These are phyloP conservation scores for Cryptosporidium muris DNA, from an alignment of 169 alveolate species.

Conservation along the genomic window DNA sequence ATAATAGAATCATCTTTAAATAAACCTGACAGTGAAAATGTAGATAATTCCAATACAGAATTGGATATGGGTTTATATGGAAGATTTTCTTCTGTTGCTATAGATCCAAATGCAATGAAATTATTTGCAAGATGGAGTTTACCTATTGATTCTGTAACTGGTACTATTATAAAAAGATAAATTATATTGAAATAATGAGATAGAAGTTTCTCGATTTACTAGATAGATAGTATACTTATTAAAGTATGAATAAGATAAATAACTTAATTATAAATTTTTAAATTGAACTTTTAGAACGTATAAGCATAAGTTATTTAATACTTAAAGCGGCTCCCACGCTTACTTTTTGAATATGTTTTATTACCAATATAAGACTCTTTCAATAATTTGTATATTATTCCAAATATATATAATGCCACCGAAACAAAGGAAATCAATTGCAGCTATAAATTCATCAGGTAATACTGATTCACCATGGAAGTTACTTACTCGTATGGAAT, in stretches of 20 bases:
- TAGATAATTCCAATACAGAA: not conserved
- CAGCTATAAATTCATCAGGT: constrained; percentile 14
- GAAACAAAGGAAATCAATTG: constrained; percentile 37
- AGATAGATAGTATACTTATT: not conserved
- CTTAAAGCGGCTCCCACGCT: not conserved
- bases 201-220: too few relatives aligned
- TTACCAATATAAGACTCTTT: not conserved
- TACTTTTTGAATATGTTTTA: not conserved
- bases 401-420: constrained; percentile 14
- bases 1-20: not conserved
- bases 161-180: not conserved
- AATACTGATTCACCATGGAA: constrained; percentile 53
- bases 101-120: constrained; percentile 53
- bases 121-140: constrained; percentile 67
- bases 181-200: not conserved
- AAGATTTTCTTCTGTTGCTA: constrained; percentile 32
- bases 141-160: constrained; percentile 6
- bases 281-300: too few relatives aligned
- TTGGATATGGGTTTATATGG: not conserved
- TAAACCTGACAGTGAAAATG: not conserved
- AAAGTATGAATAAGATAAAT: not conserved
- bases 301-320: too few relatives aligned
- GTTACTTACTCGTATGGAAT: constrained; percentile 34
- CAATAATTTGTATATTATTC: too few relatives aligned
- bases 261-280: not conserved